A percentile compares a stretch with the other conserved stretches of the same genome.
phyloP scores from a whole-genome alignment of 2,329 filamentous ascomycete species.

The Aureobasidium pullulans region DNA sequence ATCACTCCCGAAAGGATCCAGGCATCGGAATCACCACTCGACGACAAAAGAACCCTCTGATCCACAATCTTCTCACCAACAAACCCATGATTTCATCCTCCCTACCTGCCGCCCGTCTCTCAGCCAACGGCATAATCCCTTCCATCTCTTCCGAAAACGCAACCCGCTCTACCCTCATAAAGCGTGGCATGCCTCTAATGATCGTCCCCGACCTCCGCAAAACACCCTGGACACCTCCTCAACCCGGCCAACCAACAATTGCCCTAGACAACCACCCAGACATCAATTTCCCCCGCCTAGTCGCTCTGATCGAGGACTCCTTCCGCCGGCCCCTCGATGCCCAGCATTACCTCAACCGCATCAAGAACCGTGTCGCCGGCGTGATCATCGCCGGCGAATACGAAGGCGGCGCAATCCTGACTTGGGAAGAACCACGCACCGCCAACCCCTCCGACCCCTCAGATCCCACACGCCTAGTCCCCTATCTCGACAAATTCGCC shows the following conservation, averaged over 20 bases:
- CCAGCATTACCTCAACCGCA: constrained; percentile 71
- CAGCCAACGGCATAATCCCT: constrained; percentile 24
- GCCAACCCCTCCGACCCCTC: background rate
- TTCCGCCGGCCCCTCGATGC: constrained; percentile 81
- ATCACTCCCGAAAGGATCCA: constrained; percentile 12
- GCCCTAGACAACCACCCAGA: constrained; percentile 65
- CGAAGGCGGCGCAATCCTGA: constrained; percentile 88
- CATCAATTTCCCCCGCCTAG: constrained; percentile 74
- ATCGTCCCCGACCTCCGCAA: constrained; percentile 67
- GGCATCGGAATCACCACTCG: constrained; percentile 45
- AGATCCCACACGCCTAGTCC: constrained; percentile 60
- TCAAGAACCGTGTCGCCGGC: constrained; percentile 74
- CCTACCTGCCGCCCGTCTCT: constrained; percentile 63
- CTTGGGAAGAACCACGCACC: constrained; percentile 74
- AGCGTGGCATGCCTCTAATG: constrained; percentile 81
- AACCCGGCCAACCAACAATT: constrained; percentile 51
- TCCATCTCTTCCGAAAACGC: constrained; percentile 25
- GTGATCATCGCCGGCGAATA: constrained; percentile 95
- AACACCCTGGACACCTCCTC: constrained; percentile 61
- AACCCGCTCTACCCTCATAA: constrained; percentile 57
- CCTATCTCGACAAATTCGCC: constrained; percentile 96
- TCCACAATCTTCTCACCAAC: constrained; percentile 93
- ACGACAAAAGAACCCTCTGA: constrained; percentile 71
- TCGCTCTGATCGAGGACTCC: constrained; percentile 86
- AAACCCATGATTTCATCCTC: constrained; percentile 91